Evolutionary conservation across 2,329 filamentous ascomycete species (phyloP).

Genomic region (Elsinoe australis): DNA sequence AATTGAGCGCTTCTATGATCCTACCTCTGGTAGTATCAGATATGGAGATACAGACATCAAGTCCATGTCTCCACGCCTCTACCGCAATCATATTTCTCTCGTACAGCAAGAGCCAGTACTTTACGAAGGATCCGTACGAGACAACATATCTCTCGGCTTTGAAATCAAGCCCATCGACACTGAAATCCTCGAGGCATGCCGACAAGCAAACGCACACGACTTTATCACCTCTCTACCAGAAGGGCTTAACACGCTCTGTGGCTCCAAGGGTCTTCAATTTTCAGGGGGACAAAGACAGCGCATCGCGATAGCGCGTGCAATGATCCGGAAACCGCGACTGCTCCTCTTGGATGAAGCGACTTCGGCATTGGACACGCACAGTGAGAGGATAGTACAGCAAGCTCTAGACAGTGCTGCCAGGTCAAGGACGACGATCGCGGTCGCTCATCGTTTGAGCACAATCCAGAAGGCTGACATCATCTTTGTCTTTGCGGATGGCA

Average conservation of each 20-base stretch:
- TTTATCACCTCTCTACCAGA: constrained; percentile 48
- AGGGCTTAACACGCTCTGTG: constrained; percentile 43
- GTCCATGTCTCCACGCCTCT: constrained; percentile 52
- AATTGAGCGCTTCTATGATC: constrained; percentile 43
- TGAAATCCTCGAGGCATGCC: constrained; percentile 40
- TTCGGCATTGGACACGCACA: constrained; percentile 55
- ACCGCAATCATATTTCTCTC: constrained; percentile 58
- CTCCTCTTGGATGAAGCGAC: constrained; percentile 55
- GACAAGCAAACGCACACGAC: constrained; percentile 46
- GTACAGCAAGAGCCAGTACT: constrained; percentile 69
- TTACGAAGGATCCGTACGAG: constrained; percentile 60
- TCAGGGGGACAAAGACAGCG: constrained; percentile 52
- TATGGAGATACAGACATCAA: constrained; percentile 53
- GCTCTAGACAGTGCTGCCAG: constrained; percentile 54
- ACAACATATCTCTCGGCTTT: constrained; percentile 46
- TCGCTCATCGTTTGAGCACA: constrained; percentile 37
- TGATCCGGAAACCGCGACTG: constrained; percentile 46
- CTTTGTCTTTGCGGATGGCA: constrained; percentile 35
- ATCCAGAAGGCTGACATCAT: constrained; percentile 34
- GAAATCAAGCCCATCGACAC: constrained; percentile 34
- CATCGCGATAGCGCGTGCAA: constrained; percentile 48
- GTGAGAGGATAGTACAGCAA: constrained; percentile 58
- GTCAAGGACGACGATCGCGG: constrained; percentile 35
- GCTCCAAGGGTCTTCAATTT: constrained; percentile 43
- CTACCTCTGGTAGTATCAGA: constrained; percentile 33